These are phyloP conservation scores for Didymella keratinophila DNA, from an alignment of 2,329 filamentous ascomycete genomes.

Conservation along the genomic window DNA sequence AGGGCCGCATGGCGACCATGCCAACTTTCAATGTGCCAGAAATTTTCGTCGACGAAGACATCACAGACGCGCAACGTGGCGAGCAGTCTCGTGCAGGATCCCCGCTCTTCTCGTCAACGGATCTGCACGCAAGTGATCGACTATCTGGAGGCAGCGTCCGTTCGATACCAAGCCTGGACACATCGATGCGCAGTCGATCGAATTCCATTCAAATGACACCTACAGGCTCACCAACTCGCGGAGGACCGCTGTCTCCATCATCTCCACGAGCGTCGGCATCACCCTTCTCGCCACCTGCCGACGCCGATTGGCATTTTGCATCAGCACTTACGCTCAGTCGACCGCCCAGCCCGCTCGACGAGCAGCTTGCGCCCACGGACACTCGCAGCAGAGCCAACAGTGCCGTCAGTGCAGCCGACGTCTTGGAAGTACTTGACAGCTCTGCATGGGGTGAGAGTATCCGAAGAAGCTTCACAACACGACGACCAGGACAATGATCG, in stretches of 20 bases:
- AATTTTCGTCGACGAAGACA: slow-evolving; percentile 83
- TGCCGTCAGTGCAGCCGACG: slow-evolving; percentile 75
- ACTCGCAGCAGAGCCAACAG: slow-evolving; percentile 71
- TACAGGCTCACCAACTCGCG: slow-evolving; percentile 43
- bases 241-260: slow-evolving; percentile 29
- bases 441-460: slow-evolving; percentile 95
- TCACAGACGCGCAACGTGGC: slow-evolving; percentile 52
- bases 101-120: slow-evolving; percentile 45
- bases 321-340: slow-evolving; percentile 53
- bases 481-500: slow-evolving; percentile 47
- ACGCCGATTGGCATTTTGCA: slow-evolving; percentile 57
- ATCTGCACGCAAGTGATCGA: slow-evolving; percentile 37
- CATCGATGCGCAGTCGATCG: slow-evolving; percentile 43
- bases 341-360: slow-evolving; percentile 48
- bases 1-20: slow-evolving; percentile 76
- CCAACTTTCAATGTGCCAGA: slow-evolving; percentile 87
- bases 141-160: slow-evolving; percentile 37
- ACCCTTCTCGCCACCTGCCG: slow-evolving; percentile 40
- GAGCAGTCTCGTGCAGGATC: slow-evolving; percentile 45
- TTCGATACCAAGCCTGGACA: slow-evolving; percentile 40
- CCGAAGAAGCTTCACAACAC: slow-evolving; percentile 80
- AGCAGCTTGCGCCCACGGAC: slow-evolving; percentile 36
- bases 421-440: slow-evolving; percentile 85
- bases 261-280: slow-evolving; percentile 40
- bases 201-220: slow-evolving; percentile 53